Conservation (phyloP, 2,329 filamentous ascomycete genomes). For the Tolypocladium amazonense region DNA sequence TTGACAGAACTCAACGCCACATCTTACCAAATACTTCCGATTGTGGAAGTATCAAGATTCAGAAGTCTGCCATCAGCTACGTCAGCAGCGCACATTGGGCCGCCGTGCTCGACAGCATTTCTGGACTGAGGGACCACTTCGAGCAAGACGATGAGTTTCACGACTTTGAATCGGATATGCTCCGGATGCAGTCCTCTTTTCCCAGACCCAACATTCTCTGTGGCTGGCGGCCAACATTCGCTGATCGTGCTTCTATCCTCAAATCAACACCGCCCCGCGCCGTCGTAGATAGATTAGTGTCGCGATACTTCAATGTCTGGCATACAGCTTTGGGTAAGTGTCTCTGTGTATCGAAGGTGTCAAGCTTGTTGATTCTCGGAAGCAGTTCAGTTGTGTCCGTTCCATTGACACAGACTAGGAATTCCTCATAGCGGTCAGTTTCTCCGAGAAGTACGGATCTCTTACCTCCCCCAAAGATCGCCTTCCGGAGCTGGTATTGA, state of each 20-base stretch:
- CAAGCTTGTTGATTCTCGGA: not conserved
- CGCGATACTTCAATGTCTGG: not conserved
- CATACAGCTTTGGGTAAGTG: not conserved
- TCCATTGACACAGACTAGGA: not conserved
- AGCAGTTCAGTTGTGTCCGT: not conserved
- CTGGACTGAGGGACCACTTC: not conserved
- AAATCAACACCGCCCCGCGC: not conserved
- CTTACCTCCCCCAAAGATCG: not conserved
- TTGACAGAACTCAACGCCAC: not conserved
- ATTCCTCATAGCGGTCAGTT: not conserved
- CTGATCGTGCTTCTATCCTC: not conserved
- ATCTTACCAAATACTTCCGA: not conserved
- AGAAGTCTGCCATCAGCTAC: not conserved
- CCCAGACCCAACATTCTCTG: not conserved
- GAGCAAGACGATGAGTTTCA: not conserved
- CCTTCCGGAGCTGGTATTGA: not conserved
- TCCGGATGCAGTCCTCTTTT: not conserved
- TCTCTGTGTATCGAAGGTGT: not conserved
- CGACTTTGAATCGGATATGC: not conserved
- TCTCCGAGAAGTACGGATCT: not conserved
- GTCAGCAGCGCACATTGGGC: not conserved
- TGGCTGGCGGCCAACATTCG: not conserved
- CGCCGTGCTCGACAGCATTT: not conserved
- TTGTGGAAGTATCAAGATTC: not conserved
- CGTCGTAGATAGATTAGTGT: not conserved